Evolutionary conservation across 78 protist species (phyloP), one percentile per base, ranked within the genome.

Genomic region (Dictyostelium intermedium): DNA sequence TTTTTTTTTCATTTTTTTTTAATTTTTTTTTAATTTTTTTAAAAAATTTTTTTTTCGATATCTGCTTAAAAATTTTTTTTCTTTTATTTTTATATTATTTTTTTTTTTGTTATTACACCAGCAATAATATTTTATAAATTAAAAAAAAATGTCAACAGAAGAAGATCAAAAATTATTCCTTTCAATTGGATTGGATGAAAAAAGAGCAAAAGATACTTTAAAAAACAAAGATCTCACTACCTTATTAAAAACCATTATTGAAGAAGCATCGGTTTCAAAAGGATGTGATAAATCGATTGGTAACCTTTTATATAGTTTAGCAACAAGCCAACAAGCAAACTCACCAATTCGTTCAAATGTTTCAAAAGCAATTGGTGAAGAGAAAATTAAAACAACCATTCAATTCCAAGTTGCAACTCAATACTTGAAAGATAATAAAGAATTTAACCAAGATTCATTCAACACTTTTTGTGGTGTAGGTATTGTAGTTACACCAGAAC

Each of bases 391-490:
- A 66, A 63, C 89, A 1, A 20, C 39, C 37, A 35, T 13, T 18
- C 95, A 91, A 72, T 85, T 69, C 25, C 70, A 53, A 43, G 92
- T 87, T 14, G 70, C 91, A 35, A 61, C 80, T 39, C 50, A 80
- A 13, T 85, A 56, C 20, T 50, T 84, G 18, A 87, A 83, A 85
- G 92, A 83, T 10, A 69, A 56, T 23, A 20, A 27, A 53, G 63
- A 20, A 13, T 85, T 84, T 23, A 25, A 80, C n/a, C 82, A 77
- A 32, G 73, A 74, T 11, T 23, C n/a, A 41, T 93, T 93, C 45
- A 77, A 93, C 32, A n/a, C 13, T 9, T 73, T 50, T 6, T 93
- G 96, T 61, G 96, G 96, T 83, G 84, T 93, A 60, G 96, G 96
- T 83, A 82, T 85, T 27, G 84, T 63, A 10, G 43, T 93, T 23